These are phyloP conservation scores for Kitagawia praeruptora DNA, from an alignment of 129 eudicot genomes.

Conservation along the genomic window DNA sequence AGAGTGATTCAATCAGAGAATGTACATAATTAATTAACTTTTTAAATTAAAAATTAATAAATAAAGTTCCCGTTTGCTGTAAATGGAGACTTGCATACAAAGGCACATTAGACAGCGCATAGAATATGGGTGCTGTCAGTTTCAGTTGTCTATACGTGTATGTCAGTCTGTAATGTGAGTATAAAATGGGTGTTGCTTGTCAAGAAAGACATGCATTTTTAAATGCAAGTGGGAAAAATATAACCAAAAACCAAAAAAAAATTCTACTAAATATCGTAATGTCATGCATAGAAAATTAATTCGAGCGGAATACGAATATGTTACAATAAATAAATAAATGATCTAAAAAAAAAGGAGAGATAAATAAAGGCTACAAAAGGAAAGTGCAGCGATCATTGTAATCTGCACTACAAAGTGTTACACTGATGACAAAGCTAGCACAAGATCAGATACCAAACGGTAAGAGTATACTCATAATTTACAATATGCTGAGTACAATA, in stretches of 20 bases:
- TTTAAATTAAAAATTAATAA: too few species aligned
- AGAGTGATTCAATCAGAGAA: neutral
- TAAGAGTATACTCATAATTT: too few species aligned
- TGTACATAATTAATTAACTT: neutral
- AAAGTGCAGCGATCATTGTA: neutral
- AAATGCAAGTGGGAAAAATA: too few species aligned
- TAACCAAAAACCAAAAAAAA: too few species aligned
- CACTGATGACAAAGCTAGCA: neutral
- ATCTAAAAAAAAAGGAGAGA: too few species aligned
- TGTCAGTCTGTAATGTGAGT: too few species aligned
- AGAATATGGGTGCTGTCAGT: neutral
- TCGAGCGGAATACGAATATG: too few species aligned
- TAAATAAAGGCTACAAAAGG: neutral
- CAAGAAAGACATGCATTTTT: too few species aligned
- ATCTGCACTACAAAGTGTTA: neutral
- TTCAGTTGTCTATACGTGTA: neutral
- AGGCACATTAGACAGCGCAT: neutral
- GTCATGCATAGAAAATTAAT: too few species aligned
- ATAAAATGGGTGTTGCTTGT: neutral
- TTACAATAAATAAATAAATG: too few species aligned
- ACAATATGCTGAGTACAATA: too few species aligned
- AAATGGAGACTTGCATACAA: neutral
- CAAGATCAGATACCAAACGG: neutral
- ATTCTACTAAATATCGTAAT: too few species aligned
- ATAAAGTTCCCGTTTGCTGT: neutral